Conservation (phyloP, 108 stramenopile species). For the Stephanodiscus triporus region DNA sequence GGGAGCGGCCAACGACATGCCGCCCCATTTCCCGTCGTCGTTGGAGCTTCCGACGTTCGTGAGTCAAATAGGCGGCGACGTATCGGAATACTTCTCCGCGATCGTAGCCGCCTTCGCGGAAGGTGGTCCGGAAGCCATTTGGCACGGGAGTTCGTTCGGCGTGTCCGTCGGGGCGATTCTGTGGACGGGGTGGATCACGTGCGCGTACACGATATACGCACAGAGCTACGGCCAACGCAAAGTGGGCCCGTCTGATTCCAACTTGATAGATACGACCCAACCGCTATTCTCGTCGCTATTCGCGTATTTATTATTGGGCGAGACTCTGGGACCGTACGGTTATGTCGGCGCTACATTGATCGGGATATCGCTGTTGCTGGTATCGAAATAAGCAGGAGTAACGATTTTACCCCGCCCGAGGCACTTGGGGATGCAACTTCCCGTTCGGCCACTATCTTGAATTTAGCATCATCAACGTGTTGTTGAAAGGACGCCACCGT, state of each 20-base stretch:
- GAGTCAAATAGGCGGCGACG: slow-evolving; percentile 49
- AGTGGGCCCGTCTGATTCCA: slow-evolving; percentile 75
- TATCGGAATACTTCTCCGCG: slow-evolving; percentile 53
- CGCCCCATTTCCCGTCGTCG: neutral
- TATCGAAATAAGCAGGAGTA: slow-evolving; percentile 29
- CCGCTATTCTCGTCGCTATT: slow-evolving; percentile 82
- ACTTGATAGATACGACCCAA: slow-evolving; percentile 86
- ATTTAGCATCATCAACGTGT: too few relatives aligned
- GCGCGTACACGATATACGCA: slow-evolving; percentile 86
- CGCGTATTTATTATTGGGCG: slow-evolving; percentile 76
- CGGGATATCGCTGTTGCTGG: slow-evolving; percentile 65
- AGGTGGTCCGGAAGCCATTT: slow-evolving; percentile 19
- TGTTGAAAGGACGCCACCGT: too few relatives aligned
- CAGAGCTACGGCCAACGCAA: slow-evolving; percentile 82
- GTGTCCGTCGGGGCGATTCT: slow-evolving; percentile 59
- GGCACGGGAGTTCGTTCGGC: slow-evolving; percentile 32
- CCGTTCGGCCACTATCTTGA: too few relatives aligned
- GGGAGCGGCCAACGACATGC: too few relatives aligned
- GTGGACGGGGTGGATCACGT: slow-evolving; percentile 84
- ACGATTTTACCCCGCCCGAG: neutral
- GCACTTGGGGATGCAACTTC: too few relatives aligned
- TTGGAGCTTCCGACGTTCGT: slow-evolving; percentile 35
- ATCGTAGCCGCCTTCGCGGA: slow-evolving; percentile 9
- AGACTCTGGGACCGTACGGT: slow-evolving; percentile 61
- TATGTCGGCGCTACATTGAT: slow-evolving; percentile 73